These are phyloP conservation scores for Diddensiella santjacobensis DNA, from an alignment of 805 yeast genomes.

Conservation along the genomic window DNA sequence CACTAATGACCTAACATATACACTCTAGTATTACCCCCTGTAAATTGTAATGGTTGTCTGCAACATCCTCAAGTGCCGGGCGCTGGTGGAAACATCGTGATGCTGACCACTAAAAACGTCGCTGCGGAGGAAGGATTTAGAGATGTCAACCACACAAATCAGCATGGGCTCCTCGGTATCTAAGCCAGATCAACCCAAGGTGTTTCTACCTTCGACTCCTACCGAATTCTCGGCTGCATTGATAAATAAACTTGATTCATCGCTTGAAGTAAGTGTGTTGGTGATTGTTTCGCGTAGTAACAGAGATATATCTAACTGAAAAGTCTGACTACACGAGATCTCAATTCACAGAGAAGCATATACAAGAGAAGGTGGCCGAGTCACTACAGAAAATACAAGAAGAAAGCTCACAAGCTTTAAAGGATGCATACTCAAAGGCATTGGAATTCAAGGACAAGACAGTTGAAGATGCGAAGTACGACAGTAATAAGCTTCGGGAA, in stretches of 20 bases:
- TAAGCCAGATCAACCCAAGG: conserved; percentile 20
- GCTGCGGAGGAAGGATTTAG: too few relatives aligned
- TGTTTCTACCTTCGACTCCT: conserved; percentile 33
- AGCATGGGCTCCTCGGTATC: conserved; percentile 16
- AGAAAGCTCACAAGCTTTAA: conserved; percentile 29
- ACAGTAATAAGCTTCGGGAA: conserved; percentile 24
- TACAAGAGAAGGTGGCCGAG: conserved; percentile 35
- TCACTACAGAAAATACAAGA: conserved; percentile 31
- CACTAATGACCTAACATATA: too few relatives aligned
- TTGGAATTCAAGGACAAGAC: conserved; percentile 18
- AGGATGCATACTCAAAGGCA: conserved; percentile 19
- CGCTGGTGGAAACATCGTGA: too few relatives aligned
- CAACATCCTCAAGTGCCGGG: too few relatives aligned
- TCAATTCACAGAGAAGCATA: conserved; percentile 31
- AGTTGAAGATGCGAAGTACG: conserved; percentile 16
- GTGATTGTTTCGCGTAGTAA: background rate
- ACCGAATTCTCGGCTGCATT: conserved; percentile 32
- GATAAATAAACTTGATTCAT: conserved; percentile 31
- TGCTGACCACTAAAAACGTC: too few relatives aligned
- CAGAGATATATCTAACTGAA: background rate
- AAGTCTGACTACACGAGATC: conserved; percentile 37
- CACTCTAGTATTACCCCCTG: too few relatives aligned
- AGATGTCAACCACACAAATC: too few relatives aligned
- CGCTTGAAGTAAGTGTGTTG: conserved; percentile 25
- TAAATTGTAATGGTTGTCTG: too few relatives aligned